Conservation (phyloP, 2,329 filamentous ascomycete species). For the Colletotrichum ledebouriae region DNA sequence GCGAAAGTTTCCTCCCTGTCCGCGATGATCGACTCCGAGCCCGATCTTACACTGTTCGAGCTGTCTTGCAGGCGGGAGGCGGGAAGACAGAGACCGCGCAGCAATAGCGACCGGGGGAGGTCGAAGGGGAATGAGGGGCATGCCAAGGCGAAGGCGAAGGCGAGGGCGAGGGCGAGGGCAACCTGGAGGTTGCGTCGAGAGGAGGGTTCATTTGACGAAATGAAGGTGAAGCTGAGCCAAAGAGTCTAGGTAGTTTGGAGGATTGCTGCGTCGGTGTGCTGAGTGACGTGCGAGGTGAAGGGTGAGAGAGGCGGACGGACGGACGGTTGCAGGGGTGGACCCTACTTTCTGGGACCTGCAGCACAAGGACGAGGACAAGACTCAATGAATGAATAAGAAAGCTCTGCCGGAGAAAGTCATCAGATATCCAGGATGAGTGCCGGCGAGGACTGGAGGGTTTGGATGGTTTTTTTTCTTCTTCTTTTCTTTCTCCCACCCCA, state of each 20-base stretch:
- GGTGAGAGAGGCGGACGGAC: background rate
- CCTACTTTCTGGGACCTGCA: slow-evolving; percentile 22
- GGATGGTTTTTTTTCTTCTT: background rate
- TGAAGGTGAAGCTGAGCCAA: no score
- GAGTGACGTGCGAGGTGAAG: background rate
- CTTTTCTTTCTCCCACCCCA: background rate
- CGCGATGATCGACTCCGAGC: slow-evolving; percentile 1
- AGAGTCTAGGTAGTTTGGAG: no score
- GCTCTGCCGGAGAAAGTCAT: slow-evolving; percentile 13
- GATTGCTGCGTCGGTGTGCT: no score
- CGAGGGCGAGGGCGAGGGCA: background rate
- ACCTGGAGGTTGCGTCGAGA: background rate
- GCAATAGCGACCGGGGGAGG: no score
- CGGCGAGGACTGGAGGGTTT: background rate
- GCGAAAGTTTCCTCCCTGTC: slow-evolving; percentile 19
- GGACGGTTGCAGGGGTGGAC: slow-evolving; percentile 2
- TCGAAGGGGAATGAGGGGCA: background rate
- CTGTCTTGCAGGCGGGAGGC: slow-evolving; percentile 1
- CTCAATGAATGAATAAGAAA: slow-evolving; percentile 27
- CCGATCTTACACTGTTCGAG: background rate
- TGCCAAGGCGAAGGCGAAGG: background rate
- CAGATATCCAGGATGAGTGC: slow-evolving; percentile 2
- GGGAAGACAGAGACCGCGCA: background rate
- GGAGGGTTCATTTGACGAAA: no score
- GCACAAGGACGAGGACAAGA: background rate